phyloP scores from a whole-genome alignment of 495 filamentous ascomycete genomes.

The Achaetomiella virescens region DNA sequence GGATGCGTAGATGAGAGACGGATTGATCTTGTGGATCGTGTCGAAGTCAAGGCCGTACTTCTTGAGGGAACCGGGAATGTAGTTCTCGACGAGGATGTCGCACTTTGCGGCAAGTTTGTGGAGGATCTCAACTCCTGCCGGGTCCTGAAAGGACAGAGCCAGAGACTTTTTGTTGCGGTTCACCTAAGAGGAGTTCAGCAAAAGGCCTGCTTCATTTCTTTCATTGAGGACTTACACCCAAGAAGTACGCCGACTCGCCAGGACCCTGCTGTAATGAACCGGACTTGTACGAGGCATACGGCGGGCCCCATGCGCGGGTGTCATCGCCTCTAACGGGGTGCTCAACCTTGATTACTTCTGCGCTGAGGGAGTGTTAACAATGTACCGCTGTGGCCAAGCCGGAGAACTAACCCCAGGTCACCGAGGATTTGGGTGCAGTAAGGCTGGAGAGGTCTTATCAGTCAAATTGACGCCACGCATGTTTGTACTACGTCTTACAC shows the following conservation, averaged over 20 bases:
- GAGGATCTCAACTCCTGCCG: constrained; percentile 74
- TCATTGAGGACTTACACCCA: constrained; percentile 54
- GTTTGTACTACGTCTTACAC: constrained; percentile 53
- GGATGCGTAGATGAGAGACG: constrained; percentile 60
- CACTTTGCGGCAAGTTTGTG: constrained; percentile 77
- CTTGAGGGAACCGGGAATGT: constrained; percentile 81
- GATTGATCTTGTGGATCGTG: constrained; percentile 72
- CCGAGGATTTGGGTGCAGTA: constrained; percentile 97
- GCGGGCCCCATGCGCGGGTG: constrained; percentile 93
- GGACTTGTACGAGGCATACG: constrained; percentile 70
- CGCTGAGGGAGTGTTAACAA: constrained; percentile 48
- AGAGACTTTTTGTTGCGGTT: constrained; percentile 97
- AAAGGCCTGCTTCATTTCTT: not conserved
- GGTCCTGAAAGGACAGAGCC: constrained; percentile 81
- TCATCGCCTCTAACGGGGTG: constrained; percentile 90
- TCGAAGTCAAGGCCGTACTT: constrained; percentile 89
- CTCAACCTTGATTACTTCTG: constrained; percentile 95
- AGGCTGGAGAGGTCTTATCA: constrained; percentile 50
- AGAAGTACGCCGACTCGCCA: constrained; percentile 92
- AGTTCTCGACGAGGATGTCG: constrained; percentile 95
- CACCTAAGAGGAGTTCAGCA: constrained; percentile 47
- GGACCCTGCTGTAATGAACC: constrained; percentile 58
- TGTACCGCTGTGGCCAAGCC: no score
- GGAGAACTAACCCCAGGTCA: constrained; percentile 73
- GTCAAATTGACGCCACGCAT: not conserved